These are phyloP conservation scores for Aspergillus proliferans DNA, from an alignment of 2,329 filamentous ascomycete genomes.

Conservation along the genomic window DNA sequence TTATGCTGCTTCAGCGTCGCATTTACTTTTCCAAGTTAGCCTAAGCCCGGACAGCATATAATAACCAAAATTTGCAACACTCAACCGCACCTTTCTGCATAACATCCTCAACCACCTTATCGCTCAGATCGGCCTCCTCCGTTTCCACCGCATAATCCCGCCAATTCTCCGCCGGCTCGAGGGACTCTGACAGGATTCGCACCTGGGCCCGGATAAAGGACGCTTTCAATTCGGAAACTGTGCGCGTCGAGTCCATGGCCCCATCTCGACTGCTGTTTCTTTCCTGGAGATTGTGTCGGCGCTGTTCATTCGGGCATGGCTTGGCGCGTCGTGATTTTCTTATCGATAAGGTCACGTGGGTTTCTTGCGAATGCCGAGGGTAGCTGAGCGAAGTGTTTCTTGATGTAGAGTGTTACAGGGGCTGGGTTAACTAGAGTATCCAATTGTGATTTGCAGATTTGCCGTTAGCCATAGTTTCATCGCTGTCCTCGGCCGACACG, in stretches of 20 bases:
- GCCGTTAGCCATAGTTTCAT: background rate
- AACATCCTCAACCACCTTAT: conserved; percentile 46
- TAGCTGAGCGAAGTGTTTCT: background rate
- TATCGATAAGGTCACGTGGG: conserved; percentile 14
- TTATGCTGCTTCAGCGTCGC: conserved; percentile 47
- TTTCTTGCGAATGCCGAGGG: background rate
- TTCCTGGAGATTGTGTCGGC: background rate
- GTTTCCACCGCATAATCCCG: conserved; percentile 37
- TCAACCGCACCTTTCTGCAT: conserved; percentile 43
- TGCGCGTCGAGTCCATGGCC: conserved; percentile 36
- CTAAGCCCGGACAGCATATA: background rate
- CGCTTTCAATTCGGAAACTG: conserved; percentile 47
- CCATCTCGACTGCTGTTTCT: conserved; percentile 9
- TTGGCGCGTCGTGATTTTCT: background rate
- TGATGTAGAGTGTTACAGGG: background rate
- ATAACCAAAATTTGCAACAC: background rate
- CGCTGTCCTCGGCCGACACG: no score
- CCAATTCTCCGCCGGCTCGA: conserved; percentile 44
- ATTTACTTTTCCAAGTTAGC: conserved; percentile 38
- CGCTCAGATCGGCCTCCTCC: conserved; percentile 40
- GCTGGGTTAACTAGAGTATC: background rate
- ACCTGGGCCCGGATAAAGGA: conserved; percentile 47
- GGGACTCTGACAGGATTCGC: conserved; percentile 45
- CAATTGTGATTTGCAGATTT: background rate
- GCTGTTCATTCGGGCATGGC: background rate